phyloP scores from a whole-genome alignment of 768 basidiomycete species.

The Tulasnella sp. region DNA sequence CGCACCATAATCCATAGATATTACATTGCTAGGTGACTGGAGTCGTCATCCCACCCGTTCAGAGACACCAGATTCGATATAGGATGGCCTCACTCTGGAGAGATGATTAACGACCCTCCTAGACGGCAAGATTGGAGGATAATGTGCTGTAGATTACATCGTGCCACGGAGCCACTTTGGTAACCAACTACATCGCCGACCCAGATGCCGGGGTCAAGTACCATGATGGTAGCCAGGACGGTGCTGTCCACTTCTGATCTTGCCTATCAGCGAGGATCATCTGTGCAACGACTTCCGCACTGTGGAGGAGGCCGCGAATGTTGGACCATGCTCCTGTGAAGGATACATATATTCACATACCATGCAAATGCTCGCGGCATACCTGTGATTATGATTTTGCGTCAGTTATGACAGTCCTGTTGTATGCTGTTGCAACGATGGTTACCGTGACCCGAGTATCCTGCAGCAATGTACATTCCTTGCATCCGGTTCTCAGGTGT shows the following conservation, averaged over 20 bases:
- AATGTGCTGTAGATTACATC: no score
- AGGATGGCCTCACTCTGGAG: slow-evolving; percentile 20
- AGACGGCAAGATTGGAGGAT: no score
- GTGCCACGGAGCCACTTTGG: no score
- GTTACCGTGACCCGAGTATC: slow-evolving; percentile 68
- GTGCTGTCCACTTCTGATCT: slow-evolving; percentile 38
- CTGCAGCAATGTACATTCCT: slow-evolving; percentile 46
- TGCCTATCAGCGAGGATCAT: slow-evolving; percentile 46
- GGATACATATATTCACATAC: slow-evolving; percentile 30
- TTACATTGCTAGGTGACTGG: slow-evolving; percentile 21
- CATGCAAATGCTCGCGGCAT: slow-evolving; percentile 65
- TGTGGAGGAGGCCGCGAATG: slow-evolving; percentile 23
- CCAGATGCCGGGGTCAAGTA: slow-evolving; percentile 5
- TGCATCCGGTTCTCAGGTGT: slow-evolving; percentile 23
- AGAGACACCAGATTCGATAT: slow-evolving; percentile 23
- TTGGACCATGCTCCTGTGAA: not conserved
- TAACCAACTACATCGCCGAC: no score
- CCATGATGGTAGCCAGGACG: slow-evolving; percentile 50
- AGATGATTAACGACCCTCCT: no score
- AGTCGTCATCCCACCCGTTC: slow-evolving; percentile 22
- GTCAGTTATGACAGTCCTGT: not conserved
- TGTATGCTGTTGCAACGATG: not conserved
- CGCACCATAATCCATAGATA: slow-evolving; percentile 23
- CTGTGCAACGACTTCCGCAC: slow-evolving; percentile 50
- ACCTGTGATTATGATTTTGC: not conserved